Evolutionary conservation across 225 moss, liverwort and hornwort species (phyloP), one percentile per base, ranked within the genome.

Genomic region (Asterella californica): DNA sequence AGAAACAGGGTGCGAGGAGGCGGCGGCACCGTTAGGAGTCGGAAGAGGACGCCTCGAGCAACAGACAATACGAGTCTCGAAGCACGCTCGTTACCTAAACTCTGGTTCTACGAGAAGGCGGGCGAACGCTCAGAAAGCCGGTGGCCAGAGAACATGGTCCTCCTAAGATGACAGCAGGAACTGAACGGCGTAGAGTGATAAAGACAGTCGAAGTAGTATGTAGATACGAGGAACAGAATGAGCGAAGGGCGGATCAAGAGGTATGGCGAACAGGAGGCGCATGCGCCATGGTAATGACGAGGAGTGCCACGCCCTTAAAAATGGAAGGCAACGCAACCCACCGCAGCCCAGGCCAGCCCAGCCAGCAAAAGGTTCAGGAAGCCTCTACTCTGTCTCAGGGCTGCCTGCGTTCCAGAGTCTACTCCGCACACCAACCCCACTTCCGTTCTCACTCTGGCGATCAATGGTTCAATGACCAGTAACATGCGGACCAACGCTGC

Each of bases 231-330:
- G 57, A 59, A 24, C 3, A n/a, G 57, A 24, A 12, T 59, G 57
- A 59, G 57, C 57, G 42, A 42, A 7, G 42, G n/a, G n/a, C n/a
- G n/a, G n/a, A 4, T 72, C 72, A 45, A 34, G 57, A 76, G 76
- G 55, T 76, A 42, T 76, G 55, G 59, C 76, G 76, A 34, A 55
- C 29, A 65, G 32, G 76, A 57, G 57, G 55, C 76, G 76, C 54
- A 76, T 53, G 57, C 76, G 76, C 76, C 76, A 76, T 76, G 55
- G 57, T 54, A 59, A 36, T 33, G 38, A 55, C 17, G 57, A 57
- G 33, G 36, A 25, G 37, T 18, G 33, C 55, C 37, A 14, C 74
- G n/a, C 47, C 76, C 36, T 76, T 76, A 76, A 76, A 42, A 57
- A 55, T 34, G 74, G 45, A 70, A 24, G 25, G 25, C 7, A 52